Percentiles rank a stretch among this genome's conserved stretches.
Evolutionary conservation across 225 moss, liverwort and hornwort genomes (phyloP).

Genomic region (Marchantia polymorpha): DNA sequence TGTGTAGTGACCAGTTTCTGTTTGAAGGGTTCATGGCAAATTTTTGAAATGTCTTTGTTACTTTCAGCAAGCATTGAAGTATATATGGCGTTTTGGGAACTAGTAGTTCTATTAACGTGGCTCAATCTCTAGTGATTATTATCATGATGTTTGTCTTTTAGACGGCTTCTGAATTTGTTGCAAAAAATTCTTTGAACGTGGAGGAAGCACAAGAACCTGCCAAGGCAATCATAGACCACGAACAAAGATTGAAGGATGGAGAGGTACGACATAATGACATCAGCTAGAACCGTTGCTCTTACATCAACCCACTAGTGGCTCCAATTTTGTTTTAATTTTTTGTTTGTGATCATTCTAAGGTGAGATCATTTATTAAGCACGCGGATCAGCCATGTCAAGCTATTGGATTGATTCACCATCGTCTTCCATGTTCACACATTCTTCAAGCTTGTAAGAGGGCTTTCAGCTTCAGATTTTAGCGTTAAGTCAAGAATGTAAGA

Average conservation of each 20-base stretch:
- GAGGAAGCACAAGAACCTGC: slow-evolving; percentile 64
- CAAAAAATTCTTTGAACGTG: slow-evolving; percentile 43
- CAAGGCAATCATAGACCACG: slow-evolving; percentile 81
- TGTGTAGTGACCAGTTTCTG: not conserved
- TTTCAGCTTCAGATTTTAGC: no score
- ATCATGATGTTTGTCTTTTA: slow-evolving; percentile 19
- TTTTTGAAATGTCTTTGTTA: not conserved
- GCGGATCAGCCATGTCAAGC: no score
- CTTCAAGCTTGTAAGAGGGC: no score
- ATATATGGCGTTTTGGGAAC: not conserved
- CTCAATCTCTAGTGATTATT: no score
- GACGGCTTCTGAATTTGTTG: slow-evolving; percentile 67
- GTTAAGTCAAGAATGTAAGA: no score
- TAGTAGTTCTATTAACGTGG: not conserved
- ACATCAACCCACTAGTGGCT: no score
- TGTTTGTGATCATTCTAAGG: no score
- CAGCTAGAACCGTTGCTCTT: not conserved
- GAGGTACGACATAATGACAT: slow-evolving; percentile 31
- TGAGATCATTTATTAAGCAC: no score
- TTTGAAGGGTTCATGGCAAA: not conserved
- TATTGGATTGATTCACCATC: no score
- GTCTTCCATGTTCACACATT: no score
- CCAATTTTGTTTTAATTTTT: no score
- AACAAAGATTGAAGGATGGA: slow-evolving; percentile 67
- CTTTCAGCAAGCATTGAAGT: not conserved